Evolutionary conservation across 1,284 basidiomycete genomes (phyloP).

Genomic region (Bondarzewia mesenterica): DNA sequence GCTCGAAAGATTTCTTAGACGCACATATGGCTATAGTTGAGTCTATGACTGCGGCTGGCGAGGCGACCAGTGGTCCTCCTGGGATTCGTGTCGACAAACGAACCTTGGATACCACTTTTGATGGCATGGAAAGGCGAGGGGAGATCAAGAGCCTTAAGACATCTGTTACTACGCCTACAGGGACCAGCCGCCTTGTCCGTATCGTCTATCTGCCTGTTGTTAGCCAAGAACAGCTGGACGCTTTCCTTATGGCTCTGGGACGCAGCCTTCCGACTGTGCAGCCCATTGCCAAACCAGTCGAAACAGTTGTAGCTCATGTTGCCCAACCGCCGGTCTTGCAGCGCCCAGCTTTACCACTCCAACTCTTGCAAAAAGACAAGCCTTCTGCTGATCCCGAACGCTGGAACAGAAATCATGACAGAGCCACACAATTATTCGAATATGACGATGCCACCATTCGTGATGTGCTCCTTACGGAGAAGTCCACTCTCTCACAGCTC

Average conservation of each 20-base stretch:
- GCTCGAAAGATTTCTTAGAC: conserved; percentile 60
- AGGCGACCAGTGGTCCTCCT: conserved; percentile 57
- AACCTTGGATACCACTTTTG: conserved; percentile 52
- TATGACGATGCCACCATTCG: conserved; percentile 45
- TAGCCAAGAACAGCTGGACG: conserved; percentile 39
- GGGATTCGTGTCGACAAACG: conserved; percentile 67
- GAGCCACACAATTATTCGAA: conserved; percentile 40
- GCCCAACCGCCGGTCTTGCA: conserved; percentile 13
- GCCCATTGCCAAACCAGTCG: conserved; percentile 30
- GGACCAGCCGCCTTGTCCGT: conserved; percentile 42
- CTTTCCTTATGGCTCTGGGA: conserved; percentile 44
- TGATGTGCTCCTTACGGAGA: conserved; percentile 55
- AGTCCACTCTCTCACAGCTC: conserved; percentile 53
- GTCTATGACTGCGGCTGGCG: conserved; percentile 43
- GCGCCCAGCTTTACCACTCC: conserved; percentile 28
- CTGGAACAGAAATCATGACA: conserved; percentile 30
- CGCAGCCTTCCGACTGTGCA: conserved; percentile 25
- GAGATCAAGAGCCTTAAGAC: conserved; percentile 62
- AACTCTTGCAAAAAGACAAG: conserved; percentile 34
- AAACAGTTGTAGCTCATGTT: conserved; percentile 12
- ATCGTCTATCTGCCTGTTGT: conserved; percentile 54
- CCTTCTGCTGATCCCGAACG: conserved; percentile 12
- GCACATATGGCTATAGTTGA: conserved; percentile 54
- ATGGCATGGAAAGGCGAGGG: conserved; percentile 50
- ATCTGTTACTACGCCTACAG: conserved; percentile 43